phyloP scores from a whole-genome alignment of 768 basidiomycete genomes.

The Lentinula aciculospora region DNA sequence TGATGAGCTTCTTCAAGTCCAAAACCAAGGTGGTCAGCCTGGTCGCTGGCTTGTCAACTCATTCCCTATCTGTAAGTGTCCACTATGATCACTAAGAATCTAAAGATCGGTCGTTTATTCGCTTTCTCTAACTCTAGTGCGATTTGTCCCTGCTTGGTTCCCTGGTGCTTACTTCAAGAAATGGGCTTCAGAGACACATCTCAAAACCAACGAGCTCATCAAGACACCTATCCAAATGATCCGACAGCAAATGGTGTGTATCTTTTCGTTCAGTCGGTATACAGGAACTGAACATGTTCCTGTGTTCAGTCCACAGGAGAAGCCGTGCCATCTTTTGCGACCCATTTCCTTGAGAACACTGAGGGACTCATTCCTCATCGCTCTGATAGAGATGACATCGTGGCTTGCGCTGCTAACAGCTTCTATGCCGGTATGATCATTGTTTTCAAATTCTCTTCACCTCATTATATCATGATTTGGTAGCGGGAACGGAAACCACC shows the following conservation, averaged over 20 bases:
- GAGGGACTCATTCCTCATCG: not conserved
- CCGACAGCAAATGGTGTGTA: slow-evolving; percentile 29
- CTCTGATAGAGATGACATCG: not conserved
- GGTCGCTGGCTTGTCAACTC: slow-evolving; percentile 12
- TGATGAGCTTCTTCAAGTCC: slow-evolving; percentile 2
- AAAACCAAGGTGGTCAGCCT: not conserved
- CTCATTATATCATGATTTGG: not conserved
- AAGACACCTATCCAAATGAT: slow-evolving; percentile 23
- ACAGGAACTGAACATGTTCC: not conserved
- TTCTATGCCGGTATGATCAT: not conserved
- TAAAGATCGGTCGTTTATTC: not conserved
- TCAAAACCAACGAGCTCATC: slow-evolving; percentile 20
- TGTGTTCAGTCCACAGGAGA: slow-evolving; percentile 11
- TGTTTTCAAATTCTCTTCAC: not conserved
- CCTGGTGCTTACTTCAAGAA: slow-evolving; percentile 33
- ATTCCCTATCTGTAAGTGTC: slow-evolving; percentile 16
- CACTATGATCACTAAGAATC: not conserved
- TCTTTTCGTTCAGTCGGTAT: not conserved
- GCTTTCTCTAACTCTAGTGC: slow-evolving; percentile 1
- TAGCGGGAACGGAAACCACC: slow-evolving; percentile 21
- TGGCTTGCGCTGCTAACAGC: not conserved
- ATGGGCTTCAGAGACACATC: slow-evolving; percentile 22
- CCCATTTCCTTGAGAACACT: slow-evolving; percentile 7
- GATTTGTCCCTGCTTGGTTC: slow-evolving; percentile 30
- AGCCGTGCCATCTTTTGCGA: slow-evolving; percentile 9